phyloP scores from a whole-genome alignment of 345 rosid genomes.

The Hibiscus mutabilis region DNA sequence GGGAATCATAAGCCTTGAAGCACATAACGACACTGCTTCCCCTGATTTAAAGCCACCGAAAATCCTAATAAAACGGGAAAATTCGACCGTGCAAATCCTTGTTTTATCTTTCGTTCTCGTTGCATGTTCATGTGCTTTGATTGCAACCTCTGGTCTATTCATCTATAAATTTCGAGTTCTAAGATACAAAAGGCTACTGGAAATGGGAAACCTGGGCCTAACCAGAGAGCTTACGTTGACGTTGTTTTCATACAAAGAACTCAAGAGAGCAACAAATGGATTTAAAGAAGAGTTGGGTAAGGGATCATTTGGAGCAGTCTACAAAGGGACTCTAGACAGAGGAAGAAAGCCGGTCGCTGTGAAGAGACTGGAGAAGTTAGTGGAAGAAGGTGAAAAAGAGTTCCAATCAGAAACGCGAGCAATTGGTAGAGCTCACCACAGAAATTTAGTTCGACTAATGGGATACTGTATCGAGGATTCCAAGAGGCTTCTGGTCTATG shows the following conservation, averaged over 20 bases:
- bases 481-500: conserved; percentile 35
- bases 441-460: conserved; percentile 30
- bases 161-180: background rate
- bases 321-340: conserved; percentile 15
- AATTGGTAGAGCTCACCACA: conserved; percentile 38
- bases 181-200: background rate
- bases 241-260: conserved; percentile 18
- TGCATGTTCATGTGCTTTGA: background rate
- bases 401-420: conserved; percentile 37
- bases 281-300: conserved; percentile 26
- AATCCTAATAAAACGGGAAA: background rate
- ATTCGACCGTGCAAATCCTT: background rate
- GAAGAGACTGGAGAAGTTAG: conserved; percentile 33
- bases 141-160: background rate
- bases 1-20: background rate
- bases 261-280: conserved; percentile 15
- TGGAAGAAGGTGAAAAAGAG: conserved; percentile 37
- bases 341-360: conserved; percentile 17
- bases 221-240: background rate
- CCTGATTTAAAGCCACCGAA: background rate
- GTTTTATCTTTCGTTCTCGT: background rate
- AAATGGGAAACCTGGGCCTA: background rate
- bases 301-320: conserved; percentile 26
- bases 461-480: conserved; percentile 39
- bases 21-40: background rate